These are phyloP conservation scores for Nakataea oryzae DNA, from an alignment of 2,329 filamentous ascomycete species.

Conservation along the genomic window DNA sequence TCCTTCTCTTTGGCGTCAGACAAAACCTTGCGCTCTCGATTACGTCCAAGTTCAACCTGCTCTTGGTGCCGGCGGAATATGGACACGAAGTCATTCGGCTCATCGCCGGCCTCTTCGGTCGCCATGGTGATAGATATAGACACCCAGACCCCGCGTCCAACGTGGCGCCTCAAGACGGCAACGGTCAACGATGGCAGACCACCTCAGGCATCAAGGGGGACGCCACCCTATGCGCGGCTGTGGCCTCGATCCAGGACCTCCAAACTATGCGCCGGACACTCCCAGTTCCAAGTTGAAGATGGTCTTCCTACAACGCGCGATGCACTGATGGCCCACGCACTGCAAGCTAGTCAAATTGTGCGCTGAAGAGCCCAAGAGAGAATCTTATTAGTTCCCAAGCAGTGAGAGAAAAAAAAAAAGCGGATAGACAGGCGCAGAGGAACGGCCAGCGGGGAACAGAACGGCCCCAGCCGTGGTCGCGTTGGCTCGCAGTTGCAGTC, in stretches of 20 bases:
- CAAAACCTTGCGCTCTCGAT: neutral
- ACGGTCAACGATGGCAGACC: neutral
- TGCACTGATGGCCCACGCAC: neutral
- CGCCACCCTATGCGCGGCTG: neutral
- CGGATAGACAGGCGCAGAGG: neutral
- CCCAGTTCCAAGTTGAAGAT: neutral
- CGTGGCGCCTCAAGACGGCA: neutral
- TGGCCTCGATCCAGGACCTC: neutral
- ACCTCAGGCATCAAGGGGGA: neutral
- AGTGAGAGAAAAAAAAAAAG: too few relatives aligned
- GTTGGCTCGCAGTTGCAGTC: neutral
- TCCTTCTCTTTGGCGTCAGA: neutral
- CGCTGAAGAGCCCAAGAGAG: neutral
- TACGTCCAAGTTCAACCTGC: neutral
- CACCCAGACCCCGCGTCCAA: neutral
- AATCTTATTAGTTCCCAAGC: neutral
- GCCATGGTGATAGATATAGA: neutral
- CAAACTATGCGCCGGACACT: neutral
- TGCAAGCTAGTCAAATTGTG: neutral
- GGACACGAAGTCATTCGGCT: neutral
- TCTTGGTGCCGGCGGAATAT: neutral
- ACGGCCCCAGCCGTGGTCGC: too few relatives aligned
- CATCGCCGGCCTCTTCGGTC: neutral
- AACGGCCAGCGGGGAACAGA: neutral
- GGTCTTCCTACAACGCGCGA: neutral